Evolutionary conservation across 306 rosid genomes (phyloP), one percentile per base, ranked within the genome.

Genomic region (Begonia fuchsioides): DNA sequence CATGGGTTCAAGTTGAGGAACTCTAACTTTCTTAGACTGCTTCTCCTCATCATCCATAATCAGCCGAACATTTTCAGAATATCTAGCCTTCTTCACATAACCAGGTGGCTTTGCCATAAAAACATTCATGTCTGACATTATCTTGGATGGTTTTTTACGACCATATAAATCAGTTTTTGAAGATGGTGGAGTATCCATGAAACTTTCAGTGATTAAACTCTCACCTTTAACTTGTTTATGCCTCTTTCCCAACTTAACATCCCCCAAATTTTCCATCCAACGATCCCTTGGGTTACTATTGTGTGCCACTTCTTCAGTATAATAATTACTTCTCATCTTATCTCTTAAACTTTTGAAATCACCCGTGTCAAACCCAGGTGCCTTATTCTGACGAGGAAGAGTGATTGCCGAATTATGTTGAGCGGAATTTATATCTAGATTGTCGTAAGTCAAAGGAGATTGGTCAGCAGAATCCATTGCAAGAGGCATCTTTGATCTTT

Each of bases 81-180:
- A 65, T 71, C 73, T 79, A 12, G 59, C 44, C 69, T 75, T 77
- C 51, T 76, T 79, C 53, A 73, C 56, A 68, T 68, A 53, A 60
- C 79, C 74, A 61, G 79, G 62, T 54, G 84, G 72, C 70, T 78
- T 88, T 58, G 68, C 62, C 8, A 69, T 6, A 54, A 78, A 62
- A 44, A 57, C 47, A 56, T 80, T 75, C 56, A 59, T 51, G 57
- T 74, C 87, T 16, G 84, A 56, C 35, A 77, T 52, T 47, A 62
- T 62, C 58, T 55, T 63, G 38, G 50, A 58, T 70, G 73, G 73
- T 68, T 18, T 57, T 48, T 45, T 72, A 75, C 79, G 74, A 44
- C 76, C 60, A 72, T 77, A 71, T 17, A 73, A 53, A 64, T 73
- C 87, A 59, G 68, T 58, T 67, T 79, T 90, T 19, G 94, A 70